Conservation (phyloP, 108 stramenopile genomes). For the Chaetoceros tenuissimus region DNA sequence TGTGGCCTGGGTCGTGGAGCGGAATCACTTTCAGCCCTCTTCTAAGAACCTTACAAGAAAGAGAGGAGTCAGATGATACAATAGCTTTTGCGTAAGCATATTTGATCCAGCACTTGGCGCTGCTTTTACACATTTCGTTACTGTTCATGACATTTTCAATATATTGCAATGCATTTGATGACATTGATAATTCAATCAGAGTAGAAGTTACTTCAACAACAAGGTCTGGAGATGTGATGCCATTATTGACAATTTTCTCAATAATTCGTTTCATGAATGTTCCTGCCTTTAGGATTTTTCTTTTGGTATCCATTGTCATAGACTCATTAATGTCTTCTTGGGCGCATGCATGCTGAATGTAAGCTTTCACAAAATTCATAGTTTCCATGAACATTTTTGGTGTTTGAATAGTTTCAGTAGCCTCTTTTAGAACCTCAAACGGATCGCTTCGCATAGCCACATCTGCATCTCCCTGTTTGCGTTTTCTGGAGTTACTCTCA, state of each 20-base stretch:
- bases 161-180: conserved; percentile 21
- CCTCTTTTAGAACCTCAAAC: conserved; percentile 39
- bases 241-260: conserved; percentile 9
- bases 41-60: conserved; percentile 26
- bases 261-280: conserved; percentile 20
- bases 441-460: conserved; percentile 20
- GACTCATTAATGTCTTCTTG: background rate
- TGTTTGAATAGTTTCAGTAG: conserved; percentile 39
- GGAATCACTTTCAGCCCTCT: conserved; percentile 36
- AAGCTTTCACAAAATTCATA: conserved; percentile 27
- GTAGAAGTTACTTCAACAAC: conserved; percentile 46
- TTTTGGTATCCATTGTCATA: conserved; percentile 1
- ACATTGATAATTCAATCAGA: conserved; percentile 19
- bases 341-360: conserved; percentile 6
- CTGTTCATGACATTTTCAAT: conserved; percentile 16
- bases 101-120: conserved; percentile 35
- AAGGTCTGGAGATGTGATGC: conserved; percentile 27
- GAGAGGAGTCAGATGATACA: conserved; percentile 12
- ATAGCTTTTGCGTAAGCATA: conserved; percentile 35
- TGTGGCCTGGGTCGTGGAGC: conserved; percentile 32
- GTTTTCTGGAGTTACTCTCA: conserved; percentile 6
- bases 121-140: conserved; percentile 1
- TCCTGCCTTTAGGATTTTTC: background rate
- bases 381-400: conserved; percentile 52
- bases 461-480: conserved; percentile 1